phyloP scores from a whole-genome alignment of 768 basidiomycete genomes.

The Termitomyces sp. region DNA sequence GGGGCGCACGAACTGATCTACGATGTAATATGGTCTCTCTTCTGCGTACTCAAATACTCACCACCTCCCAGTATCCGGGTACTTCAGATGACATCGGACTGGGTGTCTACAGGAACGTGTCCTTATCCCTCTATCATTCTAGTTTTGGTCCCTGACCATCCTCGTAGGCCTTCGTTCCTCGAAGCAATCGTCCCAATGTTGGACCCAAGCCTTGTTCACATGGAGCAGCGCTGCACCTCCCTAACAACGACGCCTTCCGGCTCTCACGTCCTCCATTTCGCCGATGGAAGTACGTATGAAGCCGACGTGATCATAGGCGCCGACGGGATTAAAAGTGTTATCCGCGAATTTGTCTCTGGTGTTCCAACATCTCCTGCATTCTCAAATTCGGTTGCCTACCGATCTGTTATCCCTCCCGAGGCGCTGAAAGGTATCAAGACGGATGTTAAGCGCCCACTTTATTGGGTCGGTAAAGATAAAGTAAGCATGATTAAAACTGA shows the following conservation, averaged over 20 bases:
- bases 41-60: neutral
- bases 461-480: slow-evolving; percentile 45
- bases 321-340: slow-evolving; percentile 49
- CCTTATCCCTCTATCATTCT: neutral
- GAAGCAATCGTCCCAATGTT: slow-evolving; percentile 43
- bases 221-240: slow-evolving; percentile 46
- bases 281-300: slow-evolving; percentile 43
- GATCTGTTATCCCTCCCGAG: slow-evolving; percentile 40
- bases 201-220: slow-evolving; percentile 38
- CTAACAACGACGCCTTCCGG: slow-evolving; percentile 24
- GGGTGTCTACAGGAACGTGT: slow-evolving; percentile 39
- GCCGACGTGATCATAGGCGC: slow-evolving; percentile 49
- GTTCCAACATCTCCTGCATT: slow-evolving; percentile 29
- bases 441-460: slow-evolving; percentile 34
- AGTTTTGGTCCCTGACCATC: neutral
- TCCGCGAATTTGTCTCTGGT: slow-evolving; percentile 31
- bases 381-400: slow-evolving; percentile 47
- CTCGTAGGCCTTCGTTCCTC: slow-evolving; percentile 44
- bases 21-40: slow-evolving; percentile 29
- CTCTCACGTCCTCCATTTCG: slow-evolving; percentile 37
- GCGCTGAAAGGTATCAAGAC: slow-evolving; percentile 35
- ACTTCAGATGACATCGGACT: slow-evolving; percentile 32
- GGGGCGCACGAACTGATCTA: slow-evolving; percentile 43
- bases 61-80: slow-evolving; percentile 27
- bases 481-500: slow-evolving; percentile 21